Conservation (phyloP, 2,329 filamentous ascomycete species). For the Sclerotinia spermophila region DNA sequence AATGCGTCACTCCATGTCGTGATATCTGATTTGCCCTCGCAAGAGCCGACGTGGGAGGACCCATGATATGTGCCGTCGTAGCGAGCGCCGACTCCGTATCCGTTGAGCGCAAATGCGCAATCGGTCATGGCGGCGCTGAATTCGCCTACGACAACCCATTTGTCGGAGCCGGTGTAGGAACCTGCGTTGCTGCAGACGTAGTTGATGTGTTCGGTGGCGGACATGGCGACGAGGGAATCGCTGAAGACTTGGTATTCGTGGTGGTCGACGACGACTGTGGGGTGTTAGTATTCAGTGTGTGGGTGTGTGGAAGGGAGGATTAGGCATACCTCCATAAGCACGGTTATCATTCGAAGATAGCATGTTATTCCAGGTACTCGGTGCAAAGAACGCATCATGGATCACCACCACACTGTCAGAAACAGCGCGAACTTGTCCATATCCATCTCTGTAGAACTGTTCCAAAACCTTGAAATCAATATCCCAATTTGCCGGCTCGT, state of each 20-base stretch:
- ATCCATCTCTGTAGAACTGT: conserved; percentile 50
- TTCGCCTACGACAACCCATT: conserved; percentile 66
- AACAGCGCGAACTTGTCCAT: conserved; percentile 43
- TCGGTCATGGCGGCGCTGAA: conserved; percentile 67
- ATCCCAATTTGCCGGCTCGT: conserved; percentile 45
- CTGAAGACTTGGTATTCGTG: conserved; percentile 67
- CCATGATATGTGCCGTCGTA: conserved; percentile 51
- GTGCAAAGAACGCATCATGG: conserved; percentile 53
- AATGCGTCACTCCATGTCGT: conserved; percentile 40
- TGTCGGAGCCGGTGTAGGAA: conserved; percentile 51
- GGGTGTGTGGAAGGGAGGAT: conserved; percentile 43
- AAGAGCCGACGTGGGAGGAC: conserved; percentile 50
- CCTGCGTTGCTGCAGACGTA: conserved; percentile 52
- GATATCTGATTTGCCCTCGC: conserved; percentile 51
- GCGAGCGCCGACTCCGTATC: conserved; percentile 56
- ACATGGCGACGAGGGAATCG: conserved; percentile 46
- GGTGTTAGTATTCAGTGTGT: conserved; percentile 49
- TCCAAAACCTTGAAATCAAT: conserved; percentile 38
- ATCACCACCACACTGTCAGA: conserved; percentile 52
- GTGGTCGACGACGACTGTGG: conserved; percentile 53
- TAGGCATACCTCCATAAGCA: conserved; percentile 39
- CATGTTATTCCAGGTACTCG: conserved; percentile 58
- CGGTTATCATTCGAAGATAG: conserved; percentile 46
- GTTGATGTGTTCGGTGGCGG: conserved; percentile 50
- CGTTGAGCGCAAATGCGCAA: conserved; percentile 51